A percentile compares a stretch with the other conserved stretches of the same genome.
phyloP scores from a whole-genome alignment of 1,284 basidiomycete genomes.

The Testicularia cyperi region DNA sequence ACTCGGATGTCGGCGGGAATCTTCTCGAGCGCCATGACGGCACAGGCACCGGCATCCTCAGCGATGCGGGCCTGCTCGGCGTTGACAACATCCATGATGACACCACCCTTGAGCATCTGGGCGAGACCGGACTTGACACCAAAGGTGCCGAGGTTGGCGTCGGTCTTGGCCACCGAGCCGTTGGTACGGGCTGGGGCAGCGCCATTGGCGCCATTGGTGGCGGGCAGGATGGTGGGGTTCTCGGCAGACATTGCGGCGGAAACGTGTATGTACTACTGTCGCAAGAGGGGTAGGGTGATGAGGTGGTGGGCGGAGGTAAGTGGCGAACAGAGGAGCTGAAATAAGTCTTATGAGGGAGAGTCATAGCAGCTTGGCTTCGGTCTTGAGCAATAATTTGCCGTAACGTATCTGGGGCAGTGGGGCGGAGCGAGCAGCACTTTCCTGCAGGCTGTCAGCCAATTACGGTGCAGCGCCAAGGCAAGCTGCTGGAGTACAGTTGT shows the following conservation, averaged over 20 bases:
- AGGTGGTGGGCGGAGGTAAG: not conserved
- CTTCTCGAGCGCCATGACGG: conserved; percentile 85
- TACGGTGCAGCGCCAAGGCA: no score
- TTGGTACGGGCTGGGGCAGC: conserved; percentile 48
- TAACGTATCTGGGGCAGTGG: no score
- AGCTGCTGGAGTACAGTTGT: no score
- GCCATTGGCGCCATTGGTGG: conserved; percentile 52
- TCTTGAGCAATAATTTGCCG: no score
- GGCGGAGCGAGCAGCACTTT: no score
- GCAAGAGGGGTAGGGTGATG: not conserved
- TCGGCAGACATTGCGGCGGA: conserved; percentile 56
- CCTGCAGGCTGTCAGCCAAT: no score
- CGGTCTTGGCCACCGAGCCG: conserved; percentile 67
- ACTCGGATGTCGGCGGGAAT: conserved; percentile 86
- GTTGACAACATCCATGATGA: conserved; percentile 67
- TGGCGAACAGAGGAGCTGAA: no score
- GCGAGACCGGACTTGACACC: conserved; percentile 75
- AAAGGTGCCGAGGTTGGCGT: conserved; percentile 74
- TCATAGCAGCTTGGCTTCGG: no score
- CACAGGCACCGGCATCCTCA: conserved; percentile 94
- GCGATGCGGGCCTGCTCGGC: conserved; percentile 89
- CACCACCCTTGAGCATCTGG: conserved; percentile 62
- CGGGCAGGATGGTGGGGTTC: conserved; percentile 58
- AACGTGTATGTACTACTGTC: no score
- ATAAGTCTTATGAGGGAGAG: no score